These are phyloP conservation scores for Lachnellula willkommii DNA, from an alignment of 2,329 filamentous ascomycete species.

Conservation along the genomic window DNA sequence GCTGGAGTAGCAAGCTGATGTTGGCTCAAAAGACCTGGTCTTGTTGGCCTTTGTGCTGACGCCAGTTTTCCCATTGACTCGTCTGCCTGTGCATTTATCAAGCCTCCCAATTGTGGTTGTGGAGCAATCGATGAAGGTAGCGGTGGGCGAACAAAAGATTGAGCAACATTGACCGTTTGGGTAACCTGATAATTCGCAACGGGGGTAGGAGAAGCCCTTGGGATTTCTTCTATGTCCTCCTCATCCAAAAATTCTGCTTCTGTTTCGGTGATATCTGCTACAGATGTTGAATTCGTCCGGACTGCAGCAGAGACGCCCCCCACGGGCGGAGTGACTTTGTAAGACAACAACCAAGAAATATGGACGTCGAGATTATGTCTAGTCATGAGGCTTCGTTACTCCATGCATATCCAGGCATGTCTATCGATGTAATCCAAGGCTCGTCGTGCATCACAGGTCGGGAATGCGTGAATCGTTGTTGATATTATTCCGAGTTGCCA, in stretches of 20 bases:
- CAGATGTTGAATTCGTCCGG: constrained; percentile 4
- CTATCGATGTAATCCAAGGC: constrained; percentile 21
- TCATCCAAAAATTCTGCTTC: constrained; percentile 4
- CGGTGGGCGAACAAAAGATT: constrained; percentile 21
- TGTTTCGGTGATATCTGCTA: background rate
- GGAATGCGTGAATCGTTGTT: background rate
- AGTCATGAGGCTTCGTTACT: constrained; percentile 30
- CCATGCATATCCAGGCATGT: constrained; percentile 12
- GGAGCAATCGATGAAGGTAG: constrained; percentile 16
- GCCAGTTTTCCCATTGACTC: constrained; percentile 29
- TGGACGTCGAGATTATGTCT: constrained; percentile 32
- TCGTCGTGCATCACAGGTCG: background rate
- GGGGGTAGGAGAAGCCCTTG: constrained; percentile 7
- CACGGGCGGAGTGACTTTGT: constrained; percentile 22
- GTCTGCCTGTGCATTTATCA: constrained; percentile 8
- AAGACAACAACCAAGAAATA: constrained; percentile 31
- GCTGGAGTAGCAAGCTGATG: constrained; percentile 30
- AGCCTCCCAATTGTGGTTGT: constrained; percentile 12
- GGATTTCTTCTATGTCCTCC: constrained; percentile 12
- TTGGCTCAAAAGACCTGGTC: constrained; percentile 27
- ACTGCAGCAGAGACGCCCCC: constrained; percentile 12
- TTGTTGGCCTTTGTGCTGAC: constrained; percentile 22
- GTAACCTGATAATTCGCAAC: constrained; percentile 10
- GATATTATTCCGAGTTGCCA: background rate
- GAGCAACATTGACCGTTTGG: constrained; percentile 20